Conservation (phyloP, 2,329 filamentous ascomycete species). For the Dactylonectria macrodidyma region DNA sequence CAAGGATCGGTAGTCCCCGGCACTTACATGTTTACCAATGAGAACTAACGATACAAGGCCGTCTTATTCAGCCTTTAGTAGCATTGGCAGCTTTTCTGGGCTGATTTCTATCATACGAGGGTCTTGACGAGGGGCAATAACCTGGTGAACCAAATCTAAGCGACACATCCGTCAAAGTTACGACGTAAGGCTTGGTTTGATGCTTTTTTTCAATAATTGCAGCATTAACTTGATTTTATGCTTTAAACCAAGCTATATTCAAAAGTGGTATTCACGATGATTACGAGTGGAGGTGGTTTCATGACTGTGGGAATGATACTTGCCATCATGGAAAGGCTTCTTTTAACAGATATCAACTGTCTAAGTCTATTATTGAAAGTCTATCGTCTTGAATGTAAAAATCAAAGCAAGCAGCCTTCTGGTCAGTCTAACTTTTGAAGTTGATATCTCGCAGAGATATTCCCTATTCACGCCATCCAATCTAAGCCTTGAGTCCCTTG, state of each 20-base stretch:
- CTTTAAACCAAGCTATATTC: no score
- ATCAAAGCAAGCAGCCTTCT: background rate
- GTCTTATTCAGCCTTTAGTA: background rate
- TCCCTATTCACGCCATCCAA: background rate
- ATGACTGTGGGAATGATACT: no score
- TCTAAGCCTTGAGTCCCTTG: slow-evolving; percentile 27
- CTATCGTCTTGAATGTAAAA: background rate
- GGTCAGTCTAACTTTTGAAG: background rate
- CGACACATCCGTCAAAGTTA: no score
- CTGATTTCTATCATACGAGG: background rate
- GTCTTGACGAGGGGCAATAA: background rate
- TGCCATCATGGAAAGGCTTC: background rate
- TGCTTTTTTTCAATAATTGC: no score
- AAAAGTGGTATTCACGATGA: no score
- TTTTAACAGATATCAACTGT: background rate
- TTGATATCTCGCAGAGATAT: background rate
- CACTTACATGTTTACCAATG: slow-evolving; percentile 12
- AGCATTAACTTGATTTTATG: no score
- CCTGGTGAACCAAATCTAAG: background rate
- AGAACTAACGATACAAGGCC: background rate
- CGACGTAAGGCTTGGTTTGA: no score
- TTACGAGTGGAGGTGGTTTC: no score
- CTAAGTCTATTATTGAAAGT: background rate
- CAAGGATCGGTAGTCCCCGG: slow-evolving; percentile 2
- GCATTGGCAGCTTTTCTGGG: background rate